These are phyloP conservation scores for Phtheirospermum japonicum DNA, from an alignment of 257 asterid genomes.

Conservation along the genomic window DNA sequence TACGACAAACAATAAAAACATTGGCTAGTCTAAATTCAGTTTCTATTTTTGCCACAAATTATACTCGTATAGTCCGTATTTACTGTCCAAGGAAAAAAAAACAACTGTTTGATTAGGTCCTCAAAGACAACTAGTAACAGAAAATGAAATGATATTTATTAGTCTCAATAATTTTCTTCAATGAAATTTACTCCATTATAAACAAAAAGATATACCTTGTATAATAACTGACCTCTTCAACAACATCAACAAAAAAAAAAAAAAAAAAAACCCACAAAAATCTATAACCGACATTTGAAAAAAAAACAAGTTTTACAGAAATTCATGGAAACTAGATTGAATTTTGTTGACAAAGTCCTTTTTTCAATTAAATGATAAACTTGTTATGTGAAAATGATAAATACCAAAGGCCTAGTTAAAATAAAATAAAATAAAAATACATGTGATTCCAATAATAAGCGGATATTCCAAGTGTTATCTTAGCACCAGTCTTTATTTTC, in stretches of 20 bases:
- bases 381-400: background rate
- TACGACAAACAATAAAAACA: background rate
- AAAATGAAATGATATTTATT: constrained; percentile 13
- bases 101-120: no score
- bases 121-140: background rate
- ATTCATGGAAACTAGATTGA: constrained; percentile 30
- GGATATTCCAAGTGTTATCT: constrained; percentile 21
- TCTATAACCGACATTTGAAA: constrained; percentile 29
- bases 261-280: constrained; percentile 21
- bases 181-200: constrained; percentile 14
- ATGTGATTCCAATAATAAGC: constrained; percentile 12
- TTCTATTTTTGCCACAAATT: background rate
- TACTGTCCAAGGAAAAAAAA: no score
- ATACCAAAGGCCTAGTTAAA: constrained; percentile 10
- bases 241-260: no score
- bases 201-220: no score
- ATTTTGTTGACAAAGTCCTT: constrained; percentile 23
- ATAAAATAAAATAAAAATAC: background rate
- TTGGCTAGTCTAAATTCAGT: constrained; percentile 17
- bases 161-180: constrained; percentile 25
- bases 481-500: no score
- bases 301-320: no score
- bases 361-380: background rate
- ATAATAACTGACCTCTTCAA: constrained; percentile 22
- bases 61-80: background rate